Evolutionary conservation across 1,284 basidiomycete species (phyloP).

Genomic region (Erythrobasidium hasegawianum): DNA sequence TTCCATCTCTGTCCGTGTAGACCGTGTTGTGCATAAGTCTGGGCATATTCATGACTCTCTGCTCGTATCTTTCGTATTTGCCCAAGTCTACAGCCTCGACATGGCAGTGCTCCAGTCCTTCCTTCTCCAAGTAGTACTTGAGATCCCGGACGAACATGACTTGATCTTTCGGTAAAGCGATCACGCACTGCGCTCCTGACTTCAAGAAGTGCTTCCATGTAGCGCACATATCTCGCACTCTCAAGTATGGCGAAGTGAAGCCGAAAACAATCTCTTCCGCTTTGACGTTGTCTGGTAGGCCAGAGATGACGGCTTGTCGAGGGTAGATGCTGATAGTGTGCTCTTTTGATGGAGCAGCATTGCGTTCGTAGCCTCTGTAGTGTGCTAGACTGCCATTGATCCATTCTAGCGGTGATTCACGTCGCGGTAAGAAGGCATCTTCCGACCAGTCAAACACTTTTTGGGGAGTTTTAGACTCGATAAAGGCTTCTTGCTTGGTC

Average conservation of each 20-base stretch:
- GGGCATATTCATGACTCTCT: conserved; percentile 28
- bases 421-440: conserved; percentile 13
- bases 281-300: conserved; percentile 17
- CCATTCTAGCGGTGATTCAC: neutral
- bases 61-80: conserved; percentile 26
- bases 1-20: conserved; percentile 8
- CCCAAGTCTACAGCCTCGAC: conserved; percentile 16
- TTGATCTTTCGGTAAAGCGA: conserved; percentile 30
- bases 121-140: conserved; percentile 21
- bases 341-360: neutral
- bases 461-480: neutral
- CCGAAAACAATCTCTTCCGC: conserved; percentile 32
- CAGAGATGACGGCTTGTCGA: conserved; percentile 1
- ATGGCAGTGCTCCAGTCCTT: conserved; percentile 9
- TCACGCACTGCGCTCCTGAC: conserved; percentile 20
- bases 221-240: conserved; percentile 26
- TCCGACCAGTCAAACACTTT: conserved; percentile 17
- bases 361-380: neutral
- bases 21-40: conserved; percentile 8
- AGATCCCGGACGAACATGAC: conserved; percentile 14
- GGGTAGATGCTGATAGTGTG: conserved; percentile 19
- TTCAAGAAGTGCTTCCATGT: conserved; percentile 28
- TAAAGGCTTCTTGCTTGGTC: neutral
- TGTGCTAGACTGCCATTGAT: conserved; percentile 1
- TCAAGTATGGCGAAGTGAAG: conserved; percentile 20